Base-by-base conservation (phyloP, 129 eudicot species). In the Chrysanthemum lavandulifolium region DNA sequence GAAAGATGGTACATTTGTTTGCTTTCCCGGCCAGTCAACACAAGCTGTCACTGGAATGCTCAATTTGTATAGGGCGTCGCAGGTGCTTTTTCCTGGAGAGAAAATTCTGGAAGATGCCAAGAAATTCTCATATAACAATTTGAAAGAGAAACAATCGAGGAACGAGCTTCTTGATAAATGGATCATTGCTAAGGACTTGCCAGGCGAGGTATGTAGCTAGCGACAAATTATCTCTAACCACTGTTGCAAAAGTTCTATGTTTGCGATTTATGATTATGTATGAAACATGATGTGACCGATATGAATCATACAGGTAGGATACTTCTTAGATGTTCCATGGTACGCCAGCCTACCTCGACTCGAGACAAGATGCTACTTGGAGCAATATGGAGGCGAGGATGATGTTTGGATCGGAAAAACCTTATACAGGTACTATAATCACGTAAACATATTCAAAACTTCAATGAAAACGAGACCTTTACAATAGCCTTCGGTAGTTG, bases 331-430 rank as follows among this genome's bases (percentile, higher is more conserved):
- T 31, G 62, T 88, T 43, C 96, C 99, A 67, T 95, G 95, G 96
- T 91, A 95, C 16, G 96, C 87, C 27, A 95, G 86, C 82, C 68
- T 95, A 76, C 96, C 96, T 67, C 83, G 99, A 3, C 61, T 95
- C 9, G 99, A 95, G 78, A 83, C 97, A 31, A 78, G 95, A 78
- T 84, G 62, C 68, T 95, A 79, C 79, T 68, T 95, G 67, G 97
- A 95, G 65, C 99, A 95, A 43, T 95, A 95, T 13, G 99, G 99
- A 6, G 99, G 96, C 6, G 84, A 86, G 47, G 82, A 91, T 10
- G 99, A 95, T 61, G 90, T 95, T 33, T 95, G 99, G 99, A 95
- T 95, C 52, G 99, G 99, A 49, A 95, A 95, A 76, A 95, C 99
- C 47, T 81, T 95, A 58, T 95, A 95, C 82, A 88, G 99, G 99